Percentiles rank a stretch among this genome's conserved stretches.
phyloP scores from a whole-genome alignment of 2,329 filamentous ascomycete species.

The Aspergillus sojae region DNA sequence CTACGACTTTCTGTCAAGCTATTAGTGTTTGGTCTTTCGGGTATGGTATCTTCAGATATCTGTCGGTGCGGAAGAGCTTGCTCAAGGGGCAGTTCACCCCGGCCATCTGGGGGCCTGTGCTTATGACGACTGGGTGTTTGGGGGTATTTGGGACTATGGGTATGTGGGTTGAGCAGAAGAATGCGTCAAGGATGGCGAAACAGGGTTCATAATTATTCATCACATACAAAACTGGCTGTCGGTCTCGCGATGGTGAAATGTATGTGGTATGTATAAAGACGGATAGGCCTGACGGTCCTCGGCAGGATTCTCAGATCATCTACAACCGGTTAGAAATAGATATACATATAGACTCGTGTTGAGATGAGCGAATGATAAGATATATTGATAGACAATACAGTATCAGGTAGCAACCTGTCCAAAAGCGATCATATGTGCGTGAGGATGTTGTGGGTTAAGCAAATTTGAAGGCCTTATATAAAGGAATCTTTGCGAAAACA shows the following conservation, averaged over 20 bases:
- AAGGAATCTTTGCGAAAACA: too few species aligned
- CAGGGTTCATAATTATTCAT: neutral
- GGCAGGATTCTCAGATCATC: too few species aligned
- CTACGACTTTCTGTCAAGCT: constrained; percentile 21
- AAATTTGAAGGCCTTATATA: neutral
- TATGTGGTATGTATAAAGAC: neutral
- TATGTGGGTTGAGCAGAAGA: neutral
- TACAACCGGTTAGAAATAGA: neutral
- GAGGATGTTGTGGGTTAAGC: neutral
- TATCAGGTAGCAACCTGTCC: neutral
- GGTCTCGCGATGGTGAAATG: neutral
- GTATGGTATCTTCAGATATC: constrained; percentile 31
- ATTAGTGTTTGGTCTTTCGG: constrained; percentile 33
- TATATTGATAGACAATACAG: neutral
- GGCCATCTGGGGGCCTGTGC: constrained; percentile 33
- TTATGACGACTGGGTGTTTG: constrained; percentile 29
- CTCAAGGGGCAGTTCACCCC: constrained; percentile 30
- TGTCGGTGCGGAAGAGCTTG: constrained; percentile 29
- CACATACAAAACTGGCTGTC: neutral
- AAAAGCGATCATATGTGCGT: neutral
- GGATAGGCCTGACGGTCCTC: neutral
- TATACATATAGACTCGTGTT: neutral
- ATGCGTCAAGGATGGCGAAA: neutral
- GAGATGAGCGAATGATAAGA: neutral
- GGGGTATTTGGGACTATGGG: neutral